A percentile compares a stretch with the other conserved stretches of the same genome.
phyloP scores from a whole-genome alignment of 495 filamentous ascomycete genomes.

The Aspergillus sclerotioniger region DNA sequence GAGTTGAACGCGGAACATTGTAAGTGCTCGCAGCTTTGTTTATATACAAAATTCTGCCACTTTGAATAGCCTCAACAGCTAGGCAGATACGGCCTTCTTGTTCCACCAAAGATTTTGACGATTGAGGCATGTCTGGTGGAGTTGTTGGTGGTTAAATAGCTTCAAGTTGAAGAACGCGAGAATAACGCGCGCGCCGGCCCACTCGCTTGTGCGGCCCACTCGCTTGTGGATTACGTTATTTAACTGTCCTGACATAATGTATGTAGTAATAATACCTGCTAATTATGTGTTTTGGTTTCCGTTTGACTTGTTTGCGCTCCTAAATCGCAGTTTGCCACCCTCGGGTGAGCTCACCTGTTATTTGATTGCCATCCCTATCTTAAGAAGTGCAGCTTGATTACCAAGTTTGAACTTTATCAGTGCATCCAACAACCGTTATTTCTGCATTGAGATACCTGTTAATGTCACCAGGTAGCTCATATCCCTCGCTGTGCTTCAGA shows the following conservation, averaged over 20 bases:
- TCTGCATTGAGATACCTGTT: background rate
- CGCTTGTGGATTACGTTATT: background rate
- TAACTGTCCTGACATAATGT: background rate
- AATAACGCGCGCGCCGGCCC: too few species aligned
- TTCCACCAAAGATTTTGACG: too few species aligned
- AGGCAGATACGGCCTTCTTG: too few species aligned
- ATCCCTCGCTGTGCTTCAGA: background rate
- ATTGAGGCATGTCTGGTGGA: too few species aligned
- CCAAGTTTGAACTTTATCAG: background rate
- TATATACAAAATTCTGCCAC: too few species aligned
- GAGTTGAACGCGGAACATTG: too few species aligned
- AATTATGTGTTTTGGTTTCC: too few species aligned
- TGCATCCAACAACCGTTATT: background rate
- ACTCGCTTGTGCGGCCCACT: too few species aligned
- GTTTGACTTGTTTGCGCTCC: slow-evolving; percentile 25
- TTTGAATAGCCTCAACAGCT: too few species aligned
- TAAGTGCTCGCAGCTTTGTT: too few species aligned
- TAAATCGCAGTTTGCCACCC: background rate
- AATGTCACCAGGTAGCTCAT: background rate
- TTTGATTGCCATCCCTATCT: background rate
- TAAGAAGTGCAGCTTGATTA: background rate
- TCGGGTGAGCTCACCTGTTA: slow-evolving; percentile 12
- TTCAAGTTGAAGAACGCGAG: too few species aligned
- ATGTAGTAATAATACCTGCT: background rate
- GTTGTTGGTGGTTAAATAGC: too few species aligned